Evolutionary conservation across 2,329 filamentous ascomycete species (phyloP), one percentile per base, ranked within the genome.

Genomic region (Fusarium miscanthi): DNA sequence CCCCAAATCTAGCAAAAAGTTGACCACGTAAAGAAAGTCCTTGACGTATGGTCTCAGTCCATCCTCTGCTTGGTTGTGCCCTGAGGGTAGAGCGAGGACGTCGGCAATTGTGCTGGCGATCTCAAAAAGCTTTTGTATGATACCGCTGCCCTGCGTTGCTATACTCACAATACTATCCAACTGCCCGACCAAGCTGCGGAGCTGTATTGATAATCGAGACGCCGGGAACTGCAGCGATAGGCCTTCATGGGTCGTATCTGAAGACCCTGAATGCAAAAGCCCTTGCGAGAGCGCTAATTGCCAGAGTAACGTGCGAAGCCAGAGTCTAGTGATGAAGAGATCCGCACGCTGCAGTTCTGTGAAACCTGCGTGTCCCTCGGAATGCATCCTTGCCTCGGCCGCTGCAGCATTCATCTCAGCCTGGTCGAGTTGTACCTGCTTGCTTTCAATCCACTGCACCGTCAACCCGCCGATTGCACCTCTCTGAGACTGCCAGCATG

Each of bases 31-130:
- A 12, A 87, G 75, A 66, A 88, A 87, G 69, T 89, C 87, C 59
- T 88, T 84, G 49, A 89, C 84, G 21, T 86, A 81, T 7, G 84
- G 80, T 9, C 81, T 80, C 5, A 84, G 84, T 35, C 87, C 86
- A 42, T 85, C 82, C 8, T 84, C 77, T 13, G 74, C 76, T 60
- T 79, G 74, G 30, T 71, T 68, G 0, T 84, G 82, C 1, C 82
- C 82, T 11, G 83, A 81, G 0, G 86, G 85, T 19, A 89, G 80
- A 48, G 87, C 85, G 27, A 89, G 82, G 4, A 90, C 88, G 70
- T 90, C 88, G 13, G 87, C 87, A 49, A 90, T 87, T 4, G 87
- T 89, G 75, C 87, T 88, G 1, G 87, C 87, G 67, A 90, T 88
- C 73, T 90, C 88, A 61, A 90, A 88, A 8, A 90, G 81, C 75